These are phyloP conservation scores for Eragrostis nindensis DNA, from an alignment of 176 grass and related monocot genomes.

Conservation along the genomic window DNA sequence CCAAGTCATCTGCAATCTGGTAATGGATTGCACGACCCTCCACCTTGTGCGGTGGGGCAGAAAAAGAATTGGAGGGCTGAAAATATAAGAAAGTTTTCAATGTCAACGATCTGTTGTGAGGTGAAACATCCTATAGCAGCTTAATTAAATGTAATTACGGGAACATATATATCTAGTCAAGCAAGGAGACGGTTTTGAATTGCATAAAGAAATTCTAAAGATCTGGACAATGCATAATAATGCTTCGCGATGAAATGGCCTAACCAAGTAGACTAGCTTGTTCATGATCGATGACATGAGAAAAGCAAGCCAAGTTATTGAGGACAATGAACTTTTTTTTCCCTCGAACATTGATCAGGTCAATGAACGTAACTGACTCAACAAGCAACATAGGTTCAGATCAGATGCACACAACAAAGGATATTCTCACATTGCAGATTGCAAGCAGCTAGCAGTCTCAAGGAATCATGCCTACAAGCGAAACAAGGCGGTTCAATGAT, in stretches of 20 bases:
- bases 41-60: constrained; percentile 26
- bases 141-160: background rate
- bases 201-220: background rate
- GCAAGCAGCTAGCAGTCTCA: too few relatives aligned
- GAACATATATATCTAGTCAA: background rate
- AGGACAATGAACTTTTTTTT: background rate
- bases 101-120: constrained; percentile 32
- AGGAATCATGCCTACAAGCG: too few relatives aligned
- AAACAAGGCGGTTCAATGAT: too few relatives aligned
- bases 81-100: background rate
- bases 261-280: background rate
- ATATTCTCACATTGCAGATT: too few relatives aligned
- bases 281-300: background rate
- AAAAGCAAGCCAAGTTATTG: background rate
- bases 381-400: background rate
- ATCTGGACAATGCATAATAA: background rate
- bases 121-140: background rate
- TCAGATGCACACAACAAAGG: too few relatives aligned
- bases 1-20: too few relatives aligned
- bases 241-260: too few relatives aligned
- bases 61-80: constrained; percentile 65
- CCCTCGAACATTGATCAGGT: too few relatives aligned
- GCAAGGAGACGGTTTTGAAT: background rate
- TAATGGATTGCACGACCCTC: too few relatives aligned
- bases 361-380: too few relatives aligned